These are phyloP conservation scores for Ilyonectria destructans DNA, from an alignment of 2,329 filamentous ascomycete species.

Conservation along the genomic window DNA sequence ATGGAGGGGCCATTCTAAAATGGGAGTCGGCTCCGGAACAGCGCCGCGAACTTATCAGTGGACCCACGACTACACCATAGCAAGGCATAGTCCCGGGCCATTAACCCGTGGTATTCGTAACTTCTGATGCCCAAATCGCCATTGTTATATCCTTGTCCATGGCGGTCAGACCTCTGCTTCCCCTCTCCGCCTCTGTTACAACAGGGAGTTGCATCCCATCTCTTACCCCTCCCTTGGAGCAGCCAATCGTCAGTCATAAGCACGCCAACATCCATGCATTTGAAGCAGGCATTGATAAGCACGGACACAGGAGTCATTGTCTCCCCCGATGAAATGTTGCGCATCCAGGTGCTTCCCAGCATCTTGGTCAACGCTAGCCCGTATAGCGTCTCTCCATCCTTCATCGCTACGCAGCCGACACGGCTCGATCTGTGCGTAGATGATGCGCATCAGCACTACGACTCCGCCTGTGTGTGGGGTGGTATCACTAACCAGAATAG, in stretches of 20 bases:
- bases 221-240: neutral
- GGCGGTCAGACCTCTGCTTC: neutral
- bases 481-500: neutral
- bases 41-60: neutral
- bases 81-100: neutral
- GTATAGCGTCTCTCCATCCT: neutral
- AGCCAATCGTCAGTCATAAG: neutral
- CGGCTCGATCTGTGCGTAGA: neutral
- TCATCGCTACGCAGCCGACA: neutral
- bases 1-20: neutral
- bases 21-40: neutral
- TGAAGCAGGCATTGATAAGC: neutral
- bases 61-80: neutral
- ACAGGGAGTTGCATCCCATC: neutral
- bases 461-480: neutral
- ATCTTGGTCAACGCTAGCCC: neutral
- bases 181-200: neutral
- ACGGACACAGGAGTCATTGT: neutral
- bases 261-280: neutral
- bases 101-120: neutral
- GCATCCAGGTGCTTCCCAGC: neutral
- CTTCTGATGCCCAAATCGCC: neutral
- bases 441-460: neutral
- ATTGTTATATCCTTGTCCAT: neutral
- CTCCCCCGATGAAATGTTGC: neutral